Evolutionary conservation across 306 rosid species (phyloP).

Genomic region (Trifolium repens): DNA sequence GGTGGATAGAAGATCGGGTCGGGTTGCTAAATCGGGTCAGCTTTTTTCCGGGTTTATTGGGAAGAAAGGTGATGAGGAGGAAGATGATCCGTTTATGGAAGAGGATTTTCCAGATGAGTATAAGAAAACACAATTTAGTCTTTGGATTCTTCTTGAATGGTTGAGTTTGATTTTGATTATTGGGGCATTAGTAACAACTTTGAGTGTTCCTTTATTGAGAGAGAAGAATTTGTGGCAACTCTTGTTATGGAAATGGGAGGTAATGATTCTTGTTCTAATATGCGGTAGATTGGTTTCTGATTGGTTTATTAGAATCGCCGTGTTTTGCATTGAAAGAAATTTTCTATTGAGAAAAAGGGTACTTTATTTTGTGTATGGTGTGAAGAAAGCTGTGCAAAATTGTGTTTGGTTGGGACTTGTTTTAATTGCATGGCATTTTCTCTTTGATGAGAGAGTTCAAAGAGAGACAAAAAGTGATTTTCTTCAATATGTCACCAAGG

Average conservation of each 20-base stretch:
- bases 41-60: conserved; percentile 62
- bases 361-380: conserved; percentile 83
- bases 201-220: conserved; percentile 49
- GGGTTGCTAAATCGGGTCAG: conserved; percentile 58
- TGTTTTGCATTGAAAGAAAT: conserved; percentile 74
- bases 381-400: conserved; percentile 72
- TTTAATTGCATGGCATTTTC: conserved; percentile 69
- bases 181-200: conserved; percentile 55
- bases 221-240: conserved; percentile 59
- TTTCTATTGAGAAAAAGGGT: conserved; percentile 75
- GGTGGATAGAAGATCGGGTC: conserved; percentile 48
- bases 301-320: conserved; percentile 65
- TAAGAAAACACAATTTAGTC: conserved; percentile 46
- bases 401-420: conserved; percentile 86
- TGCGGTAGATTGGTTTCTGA: conserved; percentile 87
- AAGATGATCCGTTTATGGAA: conserved; percentile 77
- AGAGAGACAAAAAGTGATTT: conserved; percentile 50
- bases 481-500: conserved; percentile 57
- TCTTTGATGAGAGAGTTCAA: conserved; percentile 74
- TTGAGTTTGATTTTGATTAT: conserved; percentile 63
- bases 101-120: conserved; percentile 73
- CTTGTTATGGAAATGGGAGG: conserved; percentile 85
- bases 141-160: conserved; percentile 68
- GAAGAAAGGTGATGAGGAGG: conserved; percentile 52
- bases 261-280: conserved; percentile 68